A percentile compares a stretch with the other conserved stretches of the same genome.
These are phyloP conservation scores for Trapa bicornis DNA, from an alignment of 345 rosid genomes.

Conservation along the genomic window DNA sequence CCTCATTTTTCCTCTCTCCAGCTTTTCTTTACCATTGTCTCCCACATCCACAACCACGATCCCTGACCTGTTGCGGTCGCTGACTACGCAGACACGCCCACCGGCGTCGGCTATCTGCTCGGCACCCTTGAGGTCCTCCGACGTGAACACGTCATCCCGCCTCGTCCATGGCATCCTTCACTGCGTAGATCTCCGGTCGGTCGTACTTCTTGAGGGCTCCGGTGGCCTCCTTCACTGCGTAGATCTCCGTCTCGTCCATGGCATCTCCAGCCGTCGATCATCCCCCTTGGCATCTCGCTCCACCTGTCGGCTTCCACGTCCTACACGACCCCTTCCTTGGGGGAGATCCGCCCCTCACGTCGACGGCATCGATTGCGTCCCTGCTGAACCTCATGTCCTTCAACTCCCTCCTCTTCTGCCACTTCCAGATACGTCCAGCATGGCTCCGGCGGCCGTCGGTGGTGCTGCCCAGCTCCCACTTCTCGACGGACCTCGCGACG, in stretches of 20 bases:
- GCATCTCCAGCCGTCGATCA: conserved; percentile 38
- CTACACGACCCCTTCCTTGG: conserved; percentile 28
- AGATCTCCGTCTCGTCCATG: conserved; percentile 37
- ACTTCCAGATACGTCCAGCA: conserved; percentile 8
- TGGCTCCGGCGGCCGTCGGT: not conserved
- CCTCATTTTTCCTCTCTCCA: conserved; percentile 22
- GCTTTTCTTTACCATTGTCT: conserved; percentile 27
- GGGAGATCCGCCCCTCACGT: conserved; percentile 25
- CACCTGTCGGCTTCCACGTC: conserved; percentile 21
- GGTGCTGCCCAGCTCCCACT: conserved; percentile 7
- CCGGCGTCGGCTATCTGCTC: conserved; percentile 30
- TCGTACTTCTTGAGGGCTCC: conserved; percentile 27
- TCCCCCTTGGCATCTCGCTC: conserved; percentile 34
- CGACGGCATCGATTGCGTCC: conserved; percentile 40
- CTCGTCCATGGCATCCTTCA: conserved; percentile 27
- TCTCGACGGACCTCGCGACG: conserved; percentile 31
- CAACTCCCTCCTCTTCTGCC: conserved; percentile 22
- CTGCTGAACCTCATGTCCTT: conserved; percentile 34
- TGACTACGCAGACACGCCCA: conserved; percentile 27
- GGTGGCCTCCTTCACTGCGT: conserved; percentile 23
- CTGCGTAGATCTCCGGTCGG: conserved; percentile 16
- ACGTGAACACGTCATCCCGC: conserved; percentile 21
- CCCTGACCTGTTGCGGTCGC: conserved; percentile 7
- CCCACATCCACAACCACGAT: conserved; percentile 32
- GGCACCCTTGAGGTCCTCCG: conserved; percentile 23